phyloP scores from a whole-genome alignment of 176 grass and related monocot species.

The Avena eriantha region DNA sequence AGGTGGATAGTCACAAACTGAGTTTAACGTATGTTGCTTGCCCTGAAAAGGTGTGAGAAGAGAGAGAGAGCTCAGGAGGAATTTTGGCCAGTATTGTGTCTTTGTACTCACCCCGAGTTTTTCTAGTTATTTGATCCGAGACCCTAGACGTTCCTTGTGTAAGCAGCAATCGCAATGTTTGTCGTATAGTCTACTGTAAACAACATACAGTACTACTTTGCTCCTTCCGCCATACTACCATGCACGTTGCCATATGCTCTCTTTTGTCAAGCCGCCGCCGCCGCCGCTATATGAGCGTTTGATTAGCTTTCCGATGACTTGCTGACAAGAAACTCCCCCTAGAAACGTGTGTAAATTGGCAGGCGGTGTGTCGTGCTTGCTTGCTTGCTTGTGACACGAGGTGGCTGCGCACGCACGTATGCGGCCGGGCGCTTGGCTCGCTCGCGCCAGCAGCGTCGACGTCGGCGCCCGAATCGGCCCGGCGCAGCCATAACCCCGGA shows the following conservation, averaged over 20 bases:
- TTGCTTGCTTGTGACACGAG: not conserved
- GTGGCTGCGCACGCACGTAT: not conserved
- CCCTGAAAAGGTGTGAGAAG: not conserved
- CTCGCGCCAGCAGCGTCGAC: not conserved
- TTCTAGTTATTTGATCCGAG: constrained; percentile 31
- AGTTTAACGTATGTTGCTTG: constrained; percentile 30
- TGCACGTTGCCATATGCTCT: not conserved
- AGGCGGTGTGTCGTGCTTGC: not conserved
- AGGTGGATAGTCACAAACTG: constrained; percentile 33
- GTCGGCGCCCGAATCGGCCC: not conserved
- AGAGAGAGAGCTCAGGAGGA: constrained; percentile 20
- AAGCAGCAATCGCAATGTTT: not conserved
- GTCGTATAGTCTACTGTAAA: not conserved
- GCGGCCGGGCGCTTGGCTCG: too few species aligned
- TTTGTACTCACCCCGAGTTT: not conserved
- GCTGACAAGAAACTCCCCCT: not conserved
- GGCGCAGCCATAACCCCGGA: not conserved
- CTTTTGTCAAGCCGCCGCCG: not conserved
- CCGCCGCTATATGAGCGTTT: not conserved
- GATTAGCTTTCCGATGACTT: not conserved
- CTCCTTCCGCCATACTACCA: not conserved
- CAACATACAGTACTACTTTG: not conserved
- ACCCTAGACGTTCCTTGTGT: not conserved
- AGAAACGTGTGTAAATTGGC: not conserved
- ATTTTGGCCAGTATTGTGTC: constrained; percentile 41